Conservation (phyloP, 257 asterid species). For the Osmanthus fragrans region DNA sequence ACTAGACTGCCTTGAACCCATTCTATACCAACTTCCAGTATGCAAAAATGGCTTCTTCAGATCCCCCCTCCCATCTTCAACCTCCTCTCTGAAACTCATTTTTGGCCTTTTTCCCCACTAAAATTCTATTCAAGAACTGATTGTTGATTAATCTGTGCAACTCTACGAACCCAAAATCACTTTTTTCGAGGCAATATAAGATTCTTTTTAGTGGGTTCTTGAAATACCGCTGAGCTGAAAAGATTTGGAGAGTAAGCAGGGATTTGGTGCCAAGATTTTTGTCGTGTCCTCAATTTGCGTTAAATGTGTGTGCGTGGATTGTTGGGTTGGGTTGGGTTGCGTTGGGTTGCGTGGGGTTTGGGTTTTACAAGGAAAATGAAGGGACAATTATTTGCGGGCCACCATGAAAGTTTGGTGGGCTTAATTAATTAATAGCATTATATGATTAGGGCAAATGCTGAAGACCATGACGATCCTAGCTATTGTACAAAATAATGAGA, state of each 20-base stretch:
- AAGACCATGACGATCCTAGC: neutral
- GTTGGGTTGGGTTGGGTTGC: neutral
- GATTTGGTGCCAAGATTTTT: neutral
- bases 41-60: conserved; percentile 84
- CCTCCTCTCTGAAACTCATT: conserved; percentile 55
- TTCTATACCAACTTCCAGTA: conserved; percentile 92
- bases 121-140: neutral
- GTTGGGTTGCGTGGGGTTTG: neutral
- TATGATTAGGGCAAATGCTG: neutral
- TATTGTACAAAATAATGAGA: neutral
- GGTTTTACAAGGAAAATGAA: neutral
- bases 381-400: neutral
- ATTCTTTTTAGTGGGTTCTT: neutral
- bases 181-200: neutral
- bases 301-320: neutral
- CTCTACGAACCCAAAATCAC: conserved; percentile 1
- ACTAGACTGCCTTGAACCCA: conserved; percentile 89
- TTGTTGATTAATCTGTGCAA: neutral
- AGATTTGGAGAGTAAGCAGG: neutral
- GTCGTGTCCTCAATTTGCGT: neutral
- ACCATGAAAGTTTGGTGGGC: neutral
- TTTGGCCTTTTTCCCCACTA: neutral
- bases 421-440: neutral
- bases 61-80: conserved; percentile 47
- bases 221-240: neutral